These are phyloP conservation scores for Citeromyces matritensis DNA, from an alignment of 805 yeast species.

Conservation along the genomic window DNA sequence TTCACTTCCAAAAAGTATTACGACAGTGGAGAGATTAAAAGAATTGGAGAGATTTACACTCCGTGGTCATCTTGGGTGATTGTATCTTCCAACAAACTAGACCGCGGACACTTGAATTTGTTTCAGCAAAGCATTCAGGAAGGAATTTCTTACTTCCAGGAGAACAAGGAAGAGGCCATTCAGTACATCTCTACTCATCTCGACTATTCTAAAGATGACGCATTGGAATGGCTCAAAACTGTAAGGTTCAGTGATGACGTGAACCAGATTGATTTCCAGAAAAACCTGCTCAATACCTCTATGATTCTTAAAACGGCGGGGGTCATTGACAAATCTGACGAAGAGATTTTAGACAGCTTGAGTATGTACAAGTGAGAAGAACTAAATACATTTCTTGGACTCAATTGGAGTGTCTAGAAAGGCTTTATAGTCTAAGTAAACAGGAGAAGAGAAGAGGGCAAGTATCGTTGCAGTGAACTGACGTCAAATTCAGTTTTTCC, in stretches of 20 bases:
- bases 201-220: constrained; percentile 69
- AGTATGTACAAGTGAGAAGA: too few relatives aligned
- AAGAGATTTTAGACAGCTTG: too few relatives aligned
- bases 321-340: constrained; percentile 15
- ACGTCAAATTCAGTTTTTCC: too few relatives aligned
- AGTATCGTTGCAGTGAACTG: too few relatives aligned
- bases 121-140: constrained; percentile 42
- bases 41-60: constrained; percentile 78
- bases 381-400: too few relatives aligned
- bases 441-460: too few relatives aligned
- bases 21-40: constrained; percentile 65
- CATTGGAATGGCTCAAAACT: constrained; percentile 67
- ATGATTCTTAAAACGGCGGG: constrained; percentile 48
- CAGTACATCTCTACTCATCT: constrained; percentile 48
- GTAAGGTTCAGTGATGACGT: constrained; percentile 43
- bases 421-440: too few relatives aligned
- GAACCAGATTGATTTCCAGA: constrained; percentile 31
- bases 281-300: constrained; percentile 39
- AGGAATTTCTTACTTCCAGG: constrained; percentile 55
- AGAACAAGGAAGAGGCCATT: constrained; percentile 48
- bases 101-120: constrained; percentile 11
- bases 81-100: constrained; percentile 28
- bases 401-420: too few relatives aligned
- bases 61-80: constrained; percentile 97
- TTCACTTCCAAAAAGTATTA: constrained; percentile 81